Evolutionary conservation across 345 rosid species (phyloP), one percentile per base, ranked within the genome.

Genomic region (Citropsis articulata): DNA sequence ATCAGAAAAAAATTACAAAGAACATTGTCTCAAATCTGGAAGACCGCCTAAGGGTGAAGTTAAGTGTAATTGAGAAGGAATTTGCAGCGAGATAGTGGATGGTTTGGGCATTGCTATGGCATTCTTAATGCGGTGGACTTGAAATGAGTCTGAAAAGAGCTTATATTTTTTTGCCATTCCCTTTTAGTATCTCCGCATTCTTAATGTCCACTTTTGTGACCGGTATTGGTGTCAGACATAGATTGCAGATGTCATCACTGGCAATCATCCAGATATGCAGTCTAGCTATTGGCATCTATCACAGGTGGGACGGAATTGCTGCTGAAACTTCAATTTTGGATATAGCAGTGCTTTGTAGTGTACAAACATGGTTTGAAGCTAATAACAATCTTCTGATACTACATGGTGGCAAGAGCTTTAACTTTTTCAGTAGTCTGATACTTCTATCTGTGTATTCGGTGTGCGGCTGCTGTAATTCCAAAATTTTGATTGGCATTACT

Each of bases 1-100:
- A 96, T 72, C 91, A 84, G 83, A 92, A 92, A 89, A 89, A 91
- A 81, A 88, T 91, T 65, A 81, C 98, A 9, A 93, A 92, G 85
- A 93, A 93, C 84, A 81, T 96, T 78, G 66, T 87, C 4, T 82
- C 75, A 14, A 90, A 83, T 81, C 86, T 93, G 53, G 93, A 91
- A 81, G 93, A 90, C 74, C 88, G 98, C 16, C 79, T 92, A 74
- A 94, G 91, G 88, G 80, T 88, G 84, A 84, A 83, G 67, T 87
- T 90, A 21, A 89, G 89, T 62, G 85, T 85, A 6, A 65, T 91
- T 12, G 99, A 96, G 87, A 93, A 84, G 81, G 99, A 96, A 83
- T 91, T 81, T 84, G 72, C 74, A 8, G 78, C 82, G 73, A 86
- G 90, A 84, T 88, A 88, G 78, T 38, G 69, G 66, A 71, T 22